Evolutionary conservation across 1,139 yeast species (phyloP).

Genomic region (Yamadazyma membranifaciens): DNA sequence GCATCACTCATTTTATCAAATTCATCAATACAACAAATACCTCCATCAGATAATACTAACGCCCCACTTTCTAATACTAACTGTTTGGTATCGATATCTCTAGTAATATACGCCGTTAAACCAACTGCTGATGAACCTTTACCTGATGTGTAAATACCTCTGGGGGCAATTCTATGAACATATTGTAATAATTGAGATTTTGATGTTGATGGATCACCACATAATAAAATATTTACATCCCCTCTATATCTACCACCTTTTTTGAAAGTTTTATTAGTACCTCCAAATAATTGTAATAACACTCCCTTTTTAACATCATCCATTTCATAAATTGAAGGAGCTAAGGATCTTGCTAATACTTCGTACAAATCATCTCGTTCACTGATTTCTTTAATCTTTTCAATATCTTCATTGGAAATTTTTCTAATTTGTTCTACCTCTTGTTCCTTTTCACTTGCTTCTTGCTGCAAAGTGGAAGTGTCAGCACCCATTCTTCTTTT

Average conservation of each 20-base stretch:
- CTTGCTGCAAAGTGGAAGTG: conserved; percentile 56
- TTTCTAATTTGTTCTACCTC: conserved; percentile 77
- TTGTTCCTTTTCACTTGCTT: conserved; percentile 49
- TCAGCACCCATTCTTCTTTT: conserved; percentile 81
- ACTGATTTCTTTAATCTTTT: conserved; percentile 58
- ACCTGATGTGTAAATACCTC: conserved; percentile 98
- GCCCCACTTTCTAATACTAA: conserved; percentile 96
- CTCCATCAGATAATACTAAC: conserved; percentile 93
- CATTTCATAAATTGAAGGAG: conserved; percentile 94
- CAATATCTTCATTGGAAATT: conserved; percentile 67
- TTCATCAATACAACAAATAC: conserved; percentile 98
- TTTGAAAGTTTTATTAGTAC: conserved; percentile 82
- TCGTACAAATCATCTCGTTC: conserved; percentile 80
- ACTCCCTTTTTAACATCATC: conserved; percentile 97
- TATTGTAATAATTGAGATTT: conserved; percentile 92
- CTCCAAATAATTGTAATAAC: conserved; percentile 88
- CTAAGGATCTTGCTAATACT: conserved; percentile 84
- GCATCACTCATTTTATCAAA: conserved; percentile 96
- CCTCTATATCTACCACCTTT: conserved; percentile 97
- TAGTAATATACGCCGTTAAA: conserved; percentile 91
- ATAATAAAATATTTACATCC: conserved; percentile 81
- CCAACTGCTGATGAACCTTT: conserved; percentile 99
- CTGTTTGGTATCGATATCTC: conserved; percentile 92
- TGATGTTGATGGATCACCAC: conserved; percentile 98
- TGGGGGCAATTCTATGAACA: conserved; percentile 95